A percentile compares a stretch with the other conserved stretches of the same genome.
These are phyloP conservation scores for Alternaria postmessia DNA, from an alignment of 2,329 filamentous ascomycete species.

Conservation along the genomic window DNA sequence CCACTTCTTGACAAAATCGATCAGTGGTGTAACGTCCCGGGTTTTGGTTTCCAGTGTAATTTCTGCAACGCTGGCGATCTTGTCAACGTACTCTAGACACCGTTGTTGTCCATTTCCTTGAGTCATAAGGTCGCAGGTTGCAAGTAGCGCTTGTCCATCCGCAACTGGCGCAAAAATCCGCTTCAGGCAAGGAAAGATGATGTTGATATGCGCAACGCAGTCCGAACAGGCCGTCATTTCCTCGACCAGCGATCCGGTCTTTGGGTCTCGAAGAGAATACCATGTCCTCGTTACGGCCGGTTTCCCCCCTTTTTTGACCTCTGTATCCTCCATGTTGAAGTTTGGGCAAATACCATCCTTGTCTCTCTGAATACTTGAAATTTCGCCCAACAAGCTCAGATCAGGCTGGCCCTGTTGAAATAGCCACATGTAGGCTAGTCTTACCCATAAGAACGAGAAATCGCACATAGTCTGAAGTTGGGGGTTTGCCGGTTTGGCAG, in stretches of 20 bases:
- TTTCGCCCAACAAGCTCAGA: constrained; percentile 20
- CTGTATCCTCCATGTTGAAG: constrained; percentile 18
- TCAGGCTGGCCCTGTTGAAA: constrained; percentile 20
- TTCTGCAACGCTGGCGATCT: constrained; percentile 15
- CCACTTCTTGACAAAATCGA: constrained; percentile 22
- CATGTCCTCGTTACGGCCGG: constrained; percentile 23
- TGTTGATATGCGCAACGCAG: constrained; percentile 23
- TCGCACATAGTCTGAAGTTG: constrained; percentile 17
- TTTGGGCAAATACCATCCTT: constrained; percentile 31
- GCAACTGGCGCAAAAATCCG: constrained; percentile 23
- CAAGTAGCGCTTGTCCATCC: constrained; percentile 20
- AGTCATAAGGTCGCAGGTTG: constrained; percentile 30
- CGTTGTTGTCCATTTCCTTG: constrained; percentile 13
- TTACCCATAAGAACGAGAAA: constrained; percentile 26
- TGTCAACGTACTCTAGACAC: constrained; percentile 20
- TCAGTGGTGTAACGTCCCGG: constrained; percentile 12
- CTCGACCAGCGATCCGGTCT: constrained; percentile 20
- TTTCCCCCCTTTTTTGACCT: constrained; percentile 22
- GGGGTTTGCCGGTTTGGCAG: constrained; percentile 18
- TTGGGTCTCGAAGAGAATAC: constrained; percentile 28
- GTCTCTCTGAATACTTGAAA: constrained; percentile 19
- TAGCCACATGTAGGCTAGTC: constrained; percentile 27
- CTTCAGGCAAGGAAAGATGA: constrained; percentile 22
- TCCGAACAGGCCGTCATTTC: constrained; percentile 31
- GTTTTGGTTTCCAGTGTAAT: constrained; percentile 8